Percentiles rank a stretch among this genome's conserved stretches.
Conservation (phyloP, 805 yeast genomes). For the Saccharomycopsis sp. region DNA sequence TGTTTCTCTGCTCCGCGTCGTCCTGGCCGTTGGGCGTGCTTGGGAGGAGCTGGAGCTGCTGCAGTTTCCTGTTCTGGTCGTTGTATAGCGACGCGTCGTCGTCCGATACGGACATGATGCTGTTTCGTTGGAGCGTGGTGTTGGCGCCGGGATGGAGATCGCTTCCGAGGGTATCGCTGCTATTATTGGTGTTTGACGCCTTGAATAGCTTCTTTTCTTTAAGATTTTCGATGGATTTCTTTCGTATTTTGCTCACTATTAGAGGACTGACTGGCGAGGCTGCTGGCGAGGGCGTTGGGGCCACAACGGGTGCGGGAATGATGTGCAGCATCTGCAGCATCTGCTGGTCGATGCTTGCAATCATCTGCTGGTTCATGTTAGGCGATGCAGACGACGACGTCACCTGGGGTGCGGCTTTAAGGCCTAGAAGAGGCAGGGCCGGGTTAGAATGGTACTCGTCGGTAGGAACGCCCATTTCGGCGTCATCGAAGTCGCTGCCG, state of each 20-base stretch:
- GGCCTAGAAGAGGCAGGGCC: background rate
- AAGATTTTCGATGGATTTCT: slow-evolving; percentile 8
- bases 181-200: slow-evolving; percentile 2
- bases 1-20: background rate
- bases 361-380: background rate
- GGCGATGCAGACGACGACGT: background rate
- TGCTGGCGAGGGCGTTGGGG: slow-evolving; percentile 1
- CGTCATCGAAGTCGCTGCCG: background rate
- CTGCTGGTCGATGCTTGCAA: background rate
- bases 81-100: slow-evolving; percentile 17
- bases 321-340: background rate
- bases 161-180: background rate
- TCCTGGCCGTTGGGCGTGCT: background rate
- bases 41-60: background rate
- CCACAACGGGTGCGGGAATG: background rate
- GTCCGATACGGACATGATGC: slow-evolving; percentile 11
- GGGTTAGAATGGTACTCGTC: slow-evolving; percentile 1
- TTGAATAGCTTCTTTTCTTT: slow-evolving; percentile 7
- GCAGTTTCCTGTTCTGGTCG: background rate
- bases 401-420: background rate
- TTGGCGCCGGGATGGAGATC: background rate
- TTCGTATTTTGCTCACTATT: slow-evolving; percentile 9
- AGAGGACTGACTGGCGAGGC: slow-evolving; percentile 5
- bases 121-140: slow-evolving; percentile 2
- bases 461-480: background rate